Evolutionary conservation across 768 basidiomycete species (phyloP).

Genomic region (Wakefieldia striispora): DNA sequence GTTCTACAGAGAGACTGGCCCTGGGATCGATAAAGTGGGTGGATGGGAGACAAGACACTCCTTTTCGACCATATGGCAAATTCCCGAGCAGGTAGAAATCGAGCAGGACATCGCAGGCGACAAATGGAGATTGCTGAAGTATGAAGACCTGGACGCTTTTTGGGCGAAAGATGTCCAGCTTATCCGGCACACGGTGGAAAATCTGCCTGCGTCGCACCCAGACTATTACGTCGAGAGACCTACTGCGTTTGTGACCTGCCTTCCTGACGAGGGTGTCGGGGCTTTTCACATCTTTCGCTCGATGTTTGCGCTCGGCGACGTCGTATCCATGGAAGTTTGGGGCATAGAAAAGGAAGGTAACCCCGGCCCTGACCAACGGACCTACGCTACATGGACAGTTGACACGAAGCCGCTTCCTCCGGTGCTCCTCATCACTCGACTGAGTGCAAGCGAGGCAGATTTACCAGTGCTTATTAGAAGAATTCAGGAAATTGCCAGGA

Average conservation of each 20-base stretch:
- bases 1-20: slow-evolving; percentile 46
- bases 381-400: slow-evolving; percentile 46
- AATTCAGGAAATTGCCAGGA: slow-evolving; percentile 36
- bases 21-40: slow-evolving; percentile 21
- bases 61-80: slow-evolving; percentile 40
- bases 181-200: slow-evolving; percentile 35
- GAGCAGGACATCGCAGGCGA: background rate
- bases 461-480: slow-evolving; percentile 37
- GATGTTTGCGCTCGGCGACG: slow-evolving; percentile 13
- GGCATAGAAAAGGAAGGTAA: slow-evolving; percentile 14
- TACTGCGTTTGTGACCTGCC: slow-evolving; percentile 35
- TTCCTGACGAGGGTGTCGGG: slow-evolving; percentile 45
- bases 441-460: slow-evolving; percentile 31
- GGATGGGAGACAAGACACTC: slow-evolving; percentile 46
- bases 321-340: slow-evolving; percentile 17
- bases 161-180: slow-evolving; percentile 41
- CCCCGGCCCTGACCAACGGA: slow-evolving; percentile 2
- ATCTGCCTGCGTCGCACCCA: slow-evolving; percentile 1
- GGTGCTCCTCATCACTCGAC: slow-evolving; percentile 44
- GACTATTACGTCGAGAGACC: slow-evolving; percentile 10
- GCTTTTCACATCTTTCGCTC: slow-evolving; percentile 39
- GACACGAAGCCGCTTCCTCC: slow-evolving; percentile 32
- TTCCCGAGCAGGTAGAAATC: slow-evolving; percentile 13
- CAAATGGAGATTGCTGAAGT: slow-evolving; percentile 32
- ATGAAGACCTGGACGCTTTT: slow-evolving; percentile 34